Evolutionary conservation across 352 stramenopile species (phyloP).

Genomic region (Globisporangium solare): DNA sequence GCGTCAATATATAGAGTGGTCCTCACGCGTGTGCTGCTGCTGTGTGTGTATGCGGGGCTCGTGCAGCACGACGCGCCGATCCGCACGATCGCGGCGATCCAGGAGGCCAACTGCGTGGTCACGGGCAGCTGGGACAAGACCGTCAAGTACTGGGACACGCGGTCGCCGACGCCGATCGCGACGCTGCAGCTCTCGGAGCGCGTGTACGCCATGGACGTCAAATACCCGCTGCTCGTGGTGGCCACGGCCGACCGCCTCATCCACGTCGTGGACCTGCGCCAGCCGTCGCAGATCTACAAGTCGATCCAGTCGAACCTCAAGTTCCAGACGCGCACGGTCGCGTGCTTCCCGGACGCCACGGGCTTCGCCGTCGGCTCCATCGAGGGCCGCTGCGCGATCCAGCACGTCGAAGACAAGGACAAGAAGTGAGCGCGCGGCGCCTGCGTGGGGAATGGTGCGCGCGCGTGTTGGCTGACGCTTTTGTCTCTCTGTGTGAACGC

Average conservation of each 20-base stretch:
- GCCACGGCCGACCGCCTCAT: conserved; percentile 89
- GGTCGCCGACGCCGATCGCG: conserved; percentile 84
- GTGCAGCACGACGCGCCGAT: conserved; percentile 90
- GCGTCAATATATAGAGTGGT: background rate
- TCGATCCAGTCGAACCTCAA: conserved; percentile 82
- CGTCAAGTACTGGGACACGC: conserved; percentile 96
- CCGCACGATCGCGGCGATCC: conserved; percentile 82
- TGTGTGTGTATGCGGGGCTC: conserved; percentile 26
- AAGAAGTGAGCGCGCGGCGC: conserved; percentile 28
- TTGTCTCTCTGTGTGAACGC: conserved; percentile 4
- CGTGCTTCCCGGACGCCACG: conserved; percentile 84
- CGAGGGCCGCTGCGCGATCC: conserved; percentile 89
- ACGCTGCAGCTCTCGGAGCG: conserved; percentile 91
- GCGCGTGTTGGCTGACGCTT: background rate
- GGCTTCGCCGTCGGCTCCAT: conserved; percentile 90
- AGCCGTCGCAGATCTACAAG: conserved; percentile 87
- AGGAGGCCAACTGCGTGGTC: conserved; percentile 86
- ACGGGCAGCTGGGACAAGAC: conserved; percentile 94
- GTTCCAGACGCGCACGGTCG: conserved; percentile 85
- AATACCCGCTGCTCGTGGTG: conserved; percentile 92
- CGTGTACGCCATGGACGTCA: conserved; percentile 93
- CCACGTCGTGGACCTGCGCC: conserved; percentile 83
- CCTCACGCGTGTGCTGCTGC: background rate
- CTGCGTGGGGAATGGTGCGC: background rate
- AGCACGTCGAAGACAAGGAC: conserved; percentile 86